A percentile compares a stretch with the other conserved stretches of the same genome.
Conservation (phyloP, 1,284 basidiomycete species). For the Puccinia polysora region DNA sequence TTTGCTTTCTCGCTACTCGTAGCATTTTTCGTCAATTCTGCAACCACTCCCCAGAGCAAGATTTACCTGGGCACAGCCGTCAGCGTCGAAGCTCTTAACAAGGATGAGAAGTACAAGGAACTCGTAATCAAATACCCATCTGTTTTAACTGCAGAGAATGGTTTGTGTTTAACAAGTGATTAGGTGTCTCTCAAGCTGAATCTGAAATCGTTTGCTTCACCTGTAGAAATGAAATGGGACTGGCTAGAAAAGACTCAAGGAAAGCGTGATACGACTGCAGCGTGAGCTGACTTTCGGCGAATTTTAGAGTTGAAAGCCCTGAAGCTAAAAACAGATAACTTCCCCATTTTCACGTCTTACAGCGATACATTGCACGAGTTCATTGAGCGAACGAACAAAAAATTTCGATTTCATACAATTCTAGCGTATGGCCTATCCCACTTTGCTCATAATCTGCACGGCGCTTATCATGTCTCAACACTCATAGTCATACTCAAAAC, state of each 20-base stretch:
- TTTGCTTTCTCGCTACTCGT: neutral
- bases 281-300: neutral
- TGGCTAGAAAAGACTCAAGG: neutral
- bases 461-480: too few species aligned
- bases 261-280: neutral
- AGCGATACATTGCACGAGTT: slow-evolving; percentile 7
- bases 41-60: neutral
- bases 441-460: neutral
- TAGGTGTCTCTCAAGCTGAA: too few species aligned
- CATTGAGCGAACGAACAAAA: neutral
- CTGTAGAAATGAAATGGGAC: slow-evolving; percentile 27
- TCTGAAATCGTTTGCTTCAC: too few species aligned
- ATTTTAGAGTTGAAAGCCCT: neutral
- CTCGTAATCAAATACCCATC: neutral
- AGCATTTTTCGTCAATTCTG: neutral
- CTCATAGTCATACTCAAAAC: slow-evolving; percentile 4
- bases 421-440: neutral
- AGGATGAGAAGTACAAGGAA: slow-evolving; percentile 1
- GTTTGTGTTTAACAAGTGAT: too few species aligned
- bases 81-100: neutral
- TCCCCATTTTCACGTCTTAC: neutral
- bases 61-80: slow-evolving; percentile 13
- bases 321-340: neutral
- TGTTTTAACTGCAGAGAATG: slow-evolving; percentile 11
- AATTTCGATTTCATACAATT: neutral